phyloP scores from a whole-genome alignment of 176 grass and related monocot species.

The Musa schizocarpa region DNA sequence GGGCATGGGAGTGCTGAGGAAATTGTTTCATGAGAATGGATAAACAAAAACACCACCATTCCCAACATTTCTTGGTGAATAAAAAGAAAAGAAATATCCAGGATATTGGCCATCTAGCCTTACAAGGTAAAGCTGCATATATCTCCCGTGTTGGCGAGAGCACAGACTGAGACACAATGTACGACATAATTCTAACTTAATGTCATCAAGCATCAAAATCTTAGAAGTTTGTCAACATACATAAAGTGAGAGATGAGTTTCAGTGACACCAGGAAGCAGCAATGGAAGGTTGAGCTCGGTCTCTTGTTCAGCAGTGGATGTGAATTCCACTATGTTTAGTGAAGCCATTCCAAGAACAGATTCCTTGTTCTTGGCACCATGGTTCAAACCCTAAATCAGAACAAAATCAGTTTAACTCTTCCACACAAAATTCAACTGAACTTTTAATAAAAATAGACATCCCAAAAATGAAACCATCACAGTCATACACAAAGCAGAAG shows the following conservation, averaged over 20 bases:
- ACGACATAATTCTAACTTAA: not conserved
- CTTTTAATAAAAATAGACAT: not conserved
- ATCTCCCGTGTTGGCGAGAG: too few relatives aligned
- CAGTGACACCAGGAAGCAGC: constrained; percentile 29
- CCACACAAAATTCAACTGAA: not conserved
- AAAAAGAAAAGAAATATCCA: too few relatives aligned
- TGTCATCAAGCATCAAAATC: not conserved
- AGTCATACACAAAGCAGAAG: not conserved
- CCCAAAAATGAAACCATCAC: not conserved
- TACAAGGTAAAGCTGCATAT: too few relatives aligned
- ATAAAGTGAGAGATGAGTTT: constrained; percentile 51
- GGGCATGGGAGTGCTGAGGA: too few relatives aligned
- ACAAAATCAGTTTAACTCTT: constrained; percentile 8
- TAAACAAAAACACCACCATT: too few relatives aligned
- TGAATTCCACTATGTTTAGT: constrained; percentile 65
- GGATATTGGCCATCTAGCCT: too few relatives aligned
- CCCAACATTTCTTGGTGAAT: too few relatives aligned
- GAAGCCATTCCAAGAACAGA: constrained; percentile 52
- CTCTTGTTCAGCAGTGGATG: constrained; percentile 44
- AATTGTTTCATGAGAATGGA: too few relatives aligned
- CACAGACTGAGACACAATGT: too few relatives aligned
- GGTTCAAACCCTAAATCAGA: constrained; percentile 34
- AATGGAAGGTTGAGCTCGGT: constrained; percentile 67
- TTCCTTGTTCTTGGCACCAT: constrained; percentile 67
- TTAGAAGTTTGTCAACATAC: constrained; percentile 37